These are phyloP conservation scores for Chalciporus sphaerocephalus DNA, from an alignment of 768 basidiomycete species.

Conservation along the genomic window DNA sequence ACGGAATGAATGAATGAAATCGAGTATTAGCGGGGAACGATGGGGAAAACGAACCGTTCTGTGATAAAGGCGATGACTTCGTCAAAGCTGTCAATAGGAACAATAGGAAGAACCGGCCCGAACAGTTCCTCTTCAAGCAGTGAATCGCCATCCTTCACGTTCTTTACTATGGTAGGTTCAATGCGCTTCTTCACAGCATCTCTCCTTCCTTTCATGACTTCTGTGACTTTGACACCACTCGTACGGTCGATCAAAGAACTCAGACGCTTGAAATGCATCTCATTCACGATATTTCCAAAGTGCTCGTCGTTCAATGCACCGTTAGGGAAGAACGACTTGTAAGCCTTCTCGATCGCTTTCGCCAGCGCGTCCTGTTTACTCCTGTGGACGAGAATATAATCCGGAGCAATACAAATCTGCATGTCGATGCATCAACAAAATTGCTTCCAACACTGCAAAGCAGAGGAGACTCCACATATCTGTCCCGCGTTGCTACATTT, in stretches of 20 bases:
- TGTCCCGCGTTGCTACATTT: slow-evolving; percentile 66
- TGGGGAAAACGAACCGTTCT: slow-evolving; percentile 36
- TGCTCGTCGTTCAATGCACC: slow-evolving; percentile 43
- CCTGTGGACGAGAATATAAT: slow-evolving; percentile 42
- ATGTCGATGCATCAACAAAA: neutral
- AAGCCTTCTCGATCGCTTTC: slow-evolving; percentile 39
- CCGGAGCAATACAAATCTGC: slow-evolving; percentile 40
- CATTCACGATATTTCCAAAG: slow-evolving; percentile 51
- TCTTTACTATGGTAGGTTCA: slow-evolving; percentile 56
- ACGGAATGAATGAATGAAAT: slow-evolving; percentile 21
- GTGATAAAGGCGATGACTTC: slow-evolving; percentile 56
- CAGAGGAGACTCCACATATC: slow-evolving; percentile 31
- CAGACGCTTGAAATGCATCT: slow-evolving; percentile 51
- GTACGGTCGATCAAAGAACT: slow-evolving; percentile 48
- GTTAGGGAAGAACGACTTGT: slow-evolving; percentile 49
- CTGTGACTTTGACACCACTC: slow-evolving; percentile 52
- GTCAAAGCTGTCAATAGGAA: slow-evolving; percentile 51
- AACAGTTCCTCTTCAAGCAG: slow-evolving; percentile 72
- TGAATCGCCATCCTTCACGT: slow-evolving; percentile 51
- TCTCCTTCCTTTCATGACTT: slow-evolving; percentile 39
- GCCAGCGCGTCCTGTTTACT: slow-evolving; percentile 46
- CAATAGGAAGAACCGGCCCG: slow-evolving; percentile 63
- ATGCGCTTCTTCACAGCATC: slow-evolving; percentile 40
- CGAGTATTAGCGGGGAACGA: neutral
- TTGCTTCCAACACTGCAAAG: neutral